Conservation (phyloP, 768 basidiomycete genomes). For the Suillus discolor region DNA sequence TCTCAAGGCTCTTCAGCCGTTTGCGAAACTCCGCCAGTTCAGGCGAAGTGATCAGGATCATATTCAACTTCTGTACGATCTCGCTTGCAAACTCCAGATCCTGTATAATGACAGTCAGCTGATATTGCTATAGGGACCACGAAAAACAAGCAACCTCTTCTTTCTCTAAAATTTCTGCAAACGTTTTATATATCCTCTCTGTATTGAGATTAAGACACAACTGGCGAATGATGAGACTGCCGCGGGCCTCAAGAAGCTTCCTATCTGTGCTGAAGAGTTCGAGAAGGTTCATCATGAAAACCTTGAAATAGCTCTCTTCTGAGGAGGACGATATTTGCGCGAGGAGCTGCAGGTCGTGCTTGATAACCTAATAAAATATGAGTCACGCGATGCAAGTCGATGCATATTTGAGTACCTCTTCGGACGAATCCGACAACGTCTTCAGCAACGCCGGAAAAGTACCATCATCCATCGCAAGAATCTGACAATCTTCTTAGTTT, state of each 20-base stretch:
- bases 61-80: slow-evolving; percentile 96
- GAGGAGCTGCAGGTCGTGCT: slow-evolving; percentile 91
- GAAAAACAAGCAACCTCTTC: slow-evolving; percentile 71
- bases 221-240: slow-evolving; percentile 94
- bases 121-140: background rate
- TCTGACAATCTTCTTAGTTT: slow-evolving; percentile 47
- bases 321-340: slow-evolving; percentile 97
- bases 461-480: slow-evolving; percentile 93
- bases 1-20: slow-evolving; percentile 90
- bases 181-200: slow-evolving; percentile 92
- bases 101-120: slow-evolving; percentile 40
- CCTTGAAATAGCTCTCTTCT: slow-evolving; percentile 93
- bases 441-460: slow-evolving; percentile 96
- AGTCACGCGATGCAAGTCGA: slow-evolving; percentile 8
- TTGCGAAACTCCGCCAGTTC: slow-evolving; percentile 95
- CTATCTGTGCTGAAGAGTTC: slow-evolving; percentile 96
- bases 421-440: slow-evolving; percentile 93
- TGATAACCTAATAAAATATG: slow-evolving; percentile 70
- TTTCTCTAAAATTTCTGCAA: slow-evolving; percentile 97
- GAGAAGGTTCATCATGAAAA: slow-evolving; percentile 93
- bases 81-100: slow-evolving; percentile 97
- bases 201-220: slow-evolving; percentile 93
- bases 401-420: slow-evolving; percentile 60
- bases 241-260: slow-evolving; percentile 84
- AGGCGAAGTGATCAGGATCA: slow-evolving; percentile 94